phyloP scores from a whole-genome alignment of 2,329 filamentous ascomycete genomes.

The Acrocalymma vagum region DNA sequence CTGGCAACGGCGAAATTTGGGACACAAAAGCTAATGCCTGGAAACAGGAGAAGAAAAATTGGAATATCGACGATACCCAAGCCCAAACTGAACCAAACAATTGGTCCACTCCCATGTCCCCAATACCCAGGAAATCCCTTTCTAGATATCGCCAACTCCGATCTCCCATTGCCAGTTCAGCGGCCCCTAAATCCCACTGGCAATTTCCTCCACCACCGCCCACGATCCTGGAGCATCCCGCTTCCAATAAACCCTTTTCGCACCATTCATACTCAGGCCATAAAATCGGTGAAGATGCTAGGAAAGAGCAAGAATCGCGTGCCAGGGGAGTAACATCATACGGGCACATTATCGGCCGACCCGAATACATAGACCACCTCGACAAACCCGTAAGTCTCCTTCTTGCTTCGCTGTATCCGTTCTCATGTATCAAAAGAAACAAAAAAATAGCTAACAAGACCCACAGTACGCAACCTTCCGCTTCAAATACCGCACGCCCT shows the following conservation, averaged over 20 bases:
- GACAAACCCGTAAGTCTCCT: conserved; percentile 29
- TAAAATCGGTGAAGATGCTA: conserved; percentile 18
- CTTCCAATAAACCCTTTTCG: conserved; percentile 26
- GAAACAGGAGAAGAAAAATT: conserved; percentile 1
- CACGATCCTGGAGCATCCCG: conserved; percentile 21
- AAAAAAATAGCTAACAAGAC: not conserved
- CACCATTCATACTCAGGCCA: conserved; percentile 36
- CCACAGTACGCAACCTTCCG: conserved; percentile 57
- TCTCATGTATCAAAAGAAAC: not conserved
- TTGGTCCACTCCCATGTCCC: conserved; percentile 3
- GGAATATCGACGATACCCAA: not conserved
- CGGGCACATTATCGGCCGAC: conserved; percentile 44
- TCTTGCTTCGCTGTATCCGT: no score
- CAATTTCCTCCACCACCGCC: conserved; percentile 15
- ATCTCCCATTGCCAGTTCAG: not conserved
- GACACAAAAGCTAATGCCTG: conserved; percentile 1
- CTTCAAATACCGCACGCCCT: conserved; percentile 55
- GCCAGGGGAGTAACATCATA: conserved; percentile 48
- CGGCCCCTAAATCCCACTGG: conserved; percentile 41
- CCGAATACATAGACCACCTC: conserved; percentile 51
- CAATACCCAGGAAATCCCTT: conserved; percentile 20
- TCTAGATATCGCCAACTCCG: conserved; percentile 17
- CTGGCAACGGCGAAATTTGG: not conserved
- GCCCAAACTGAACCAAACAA: not conserved
- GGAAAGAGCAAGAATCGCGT: conserved; percentile 38